These are phyloP conservation scores for Solanum chacoense DNA, from an alignment of 305 asterid species.

Conservation along the genomic window DNA sequence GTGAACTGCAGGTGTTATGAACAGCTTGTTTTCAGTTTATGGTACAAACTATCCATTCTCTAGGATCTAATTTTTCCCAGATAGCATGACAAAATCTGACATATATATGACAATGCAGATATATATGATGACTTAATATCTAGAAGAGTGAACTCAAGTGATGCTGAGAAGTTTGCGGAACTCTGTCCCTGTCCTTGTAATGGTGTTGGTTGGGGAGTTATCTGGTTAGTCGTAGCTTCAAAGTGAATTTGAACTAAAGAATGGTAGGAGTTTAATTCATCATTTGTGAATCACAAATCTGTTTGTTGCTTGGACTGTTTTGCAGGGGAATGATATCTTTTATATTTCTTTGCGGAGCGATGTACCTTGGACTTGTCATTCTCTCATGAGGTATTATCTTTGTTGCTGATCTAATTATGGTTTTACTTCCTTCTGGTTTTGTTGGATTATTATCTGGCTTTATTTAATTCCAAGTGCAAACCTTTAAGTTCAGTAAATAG, in stretches of 20 bases:
- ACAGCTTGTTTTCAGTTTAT: slow-evolving; percentile 85
- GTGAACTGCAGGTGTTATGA: slow-evolving; percentile 80
- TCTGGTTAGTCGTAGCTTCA: slow-evolving; percentile 43
- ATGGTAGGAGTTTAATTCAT: background rate
- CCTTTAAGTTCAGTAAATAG: background rate
- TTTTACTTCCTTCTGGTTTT: slow-evolving; percentile 18
- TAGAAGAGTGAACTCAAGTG: slow-evolving; percentile 85
- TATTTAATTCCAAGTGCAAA: background rate
- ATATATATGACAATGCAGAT: slow-evolving; percentile 40
- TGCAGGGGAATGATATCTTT: slow-evolving; percentile 94
- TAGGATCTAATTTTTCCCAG: background rate
- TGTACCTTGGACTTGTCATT: slow-evolving; percentile 88
- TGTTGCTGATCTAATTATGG: background rate
- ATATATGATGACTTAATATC: slow-evolving; percentile 94
- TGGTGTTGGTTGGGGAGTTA: slow-evolving; percentile 91
- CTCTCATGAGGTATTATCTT: slow-evolving; percentile 56
- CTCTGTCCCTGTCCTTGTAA: slow-evolving; percentile 92
- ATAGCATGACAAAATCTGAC: background rate
- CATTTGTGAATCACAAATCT: background rate
- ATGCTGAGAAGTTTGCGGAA: slow-evolving; percentile 99
- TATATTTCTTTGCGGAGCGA: slow-evolving; percentile 60
- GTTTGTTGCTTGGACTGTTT: background rate
- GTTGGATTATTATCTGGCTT: background rate
- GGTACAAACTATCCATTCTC: slow-evolving; percentile 38
- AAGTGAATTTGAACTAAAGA: background rate